phyloP scores from a whole-genome alignment of 768 basidiomycete genomes.

The Russula vinacea region DNA sequence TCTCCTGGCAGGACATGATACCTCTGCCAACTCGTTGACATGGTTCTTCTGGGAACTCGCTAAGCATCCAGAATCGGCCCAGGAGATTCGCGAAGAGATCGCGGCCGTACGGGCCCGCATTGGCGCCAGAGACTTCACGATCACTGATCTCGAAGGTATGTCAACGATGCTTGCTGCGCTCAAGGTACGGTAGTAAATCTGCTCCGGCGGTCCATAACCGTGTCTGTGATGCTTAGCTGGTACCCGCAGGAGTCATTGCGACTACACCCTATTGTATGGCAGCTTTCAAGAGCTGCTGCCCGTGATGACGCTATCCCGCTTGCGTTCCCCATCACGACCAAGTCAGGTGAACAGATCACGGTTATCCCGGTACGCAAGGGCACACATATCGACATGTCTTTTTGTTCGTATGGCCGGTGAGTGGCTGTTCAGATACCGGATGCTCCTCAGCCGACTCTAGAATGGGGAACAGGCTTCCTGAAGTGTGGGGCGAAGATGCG shows the following conservation, averaged over 20 bases:
- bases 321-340: slow-evolving; percentile 34
- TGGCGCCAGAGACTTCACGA: slow-evolving; percentile 34
- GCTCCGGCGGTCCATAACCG: not conserved
- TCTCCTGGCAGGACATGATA: slow-evolving; percentile 35
- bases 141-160: slow-evolving; percentile 39
- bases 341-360: slow-evolving; percentile 32
- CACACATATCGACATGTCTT: slow-evolving; percentile 31
- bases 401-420: slow-evolving; percentile 38
- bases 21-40: slow-evolving; percentile 35
- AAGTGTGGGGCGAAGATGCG: slow-evolving; percentile 38
- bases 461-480: slow-evolving; percentile 26
- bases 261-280: slow-evolving; percentile 36
- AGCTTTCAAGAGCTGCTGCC: slow-evolving; percentile 33
- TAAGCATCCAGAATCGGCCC: slow-evolving; percentile 33
- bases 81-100: slow-evolving; percentile 35
- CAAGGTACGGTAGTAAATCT: slow-evolving; percentile 33
- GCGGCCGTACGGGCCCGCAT: slow-evolving; percentile 30
- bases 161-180: slow-evolving; percentile 35
- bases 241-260: slow-evolving; percentile 34
- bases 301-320: slow-evolving; percentile 39
- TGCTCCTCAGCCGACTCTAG: not conserved
- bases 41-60: slow-evolving; percentile 37
- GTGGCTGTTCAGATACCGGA: slow-evolving; percentile 3
- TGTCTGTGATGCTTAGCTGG: not conserved
- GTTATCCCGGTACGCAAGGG: slow-evolving; percentile 36